phyloP scores from a whole-genome alignment of 805 yeast species.

The Candida peoriensis region DNA sequence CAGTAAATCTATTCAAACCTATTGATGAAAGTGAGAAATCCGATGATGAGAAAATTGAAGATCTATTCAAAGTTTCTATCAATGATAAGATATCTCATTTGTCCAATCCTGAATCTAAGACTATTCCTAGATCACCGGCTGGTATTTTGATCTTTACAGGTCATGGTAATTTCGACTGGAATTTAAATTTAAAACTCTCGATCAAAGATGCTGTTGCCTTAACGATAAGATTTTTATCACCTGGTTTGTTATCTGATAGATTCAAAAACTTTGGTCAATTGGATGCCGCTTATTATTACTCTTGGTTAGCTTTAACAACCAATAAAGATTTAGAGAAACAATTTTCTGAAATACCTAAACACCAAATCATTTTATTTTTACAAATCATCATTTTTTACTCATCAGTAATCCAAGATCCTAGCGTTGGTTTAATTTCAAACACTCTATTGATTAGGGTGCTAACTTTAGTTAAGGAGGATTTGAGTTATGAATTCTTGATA shows the following conservation, averaged over 20 bases:
- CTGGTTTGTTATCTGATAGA: slow-evolving; percentile 26
- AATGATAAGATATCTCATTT: slow-evolving; percentile 27
- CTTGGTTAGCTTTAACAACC: slow-evolving; percentile 32
- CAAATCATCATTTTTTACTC: slow-evolving; percentile 36
- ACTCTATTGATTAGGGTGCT: slow-evolving; percentile 63
- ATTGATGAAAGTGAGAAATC: slow-evolving; percentile 27
- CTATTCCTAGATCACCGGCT: slow-evolving; percentile 25
- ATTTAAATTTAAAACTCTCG: slow-evolving; percentile 11
- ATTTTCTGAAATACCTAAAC: slow-evolving; percentile 25
- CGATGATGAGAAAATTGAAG: slow-evolving; percentile 30
- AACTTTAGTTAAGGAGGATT: slow-evolving; percentile 49
- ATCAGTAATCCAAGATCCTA: slow-evolving; percentile 31
- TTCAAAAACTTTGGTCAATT: slow-evolving; percentile 21
- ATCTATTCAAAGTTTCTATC: slow-evolving; percentile 32
- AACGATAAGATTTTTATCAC: slow-evolving; percentile 37
- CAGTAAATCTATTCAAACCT: slow-evolving; percentile 36
- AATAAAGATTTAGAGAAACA: slow-evolving; percentile 18
- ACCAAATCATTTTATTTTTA: slow-evolving; percentile 32
- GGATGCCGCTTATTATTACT: slow-evolving; percentile 30
- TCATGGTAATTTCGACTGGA: slow-evolving; percentile 17
- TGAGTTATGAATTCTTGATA: slow-evolving; percentile 52
- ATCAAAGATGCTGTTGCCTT: slow-evolving; percentile 32
- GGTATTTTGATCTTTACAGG: slow-evolving; percentile 29
- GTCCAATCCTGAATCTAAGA: slow-evolving; percentile 24
- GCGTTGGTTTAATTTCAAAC: slow-evolving; percentile 39